Percentiles rank a stretch among this genome's conserved stretches.
phyloP scores from a whole-genome alignment of 139 green algal species.

The Micractinium conductrix region DNA sequence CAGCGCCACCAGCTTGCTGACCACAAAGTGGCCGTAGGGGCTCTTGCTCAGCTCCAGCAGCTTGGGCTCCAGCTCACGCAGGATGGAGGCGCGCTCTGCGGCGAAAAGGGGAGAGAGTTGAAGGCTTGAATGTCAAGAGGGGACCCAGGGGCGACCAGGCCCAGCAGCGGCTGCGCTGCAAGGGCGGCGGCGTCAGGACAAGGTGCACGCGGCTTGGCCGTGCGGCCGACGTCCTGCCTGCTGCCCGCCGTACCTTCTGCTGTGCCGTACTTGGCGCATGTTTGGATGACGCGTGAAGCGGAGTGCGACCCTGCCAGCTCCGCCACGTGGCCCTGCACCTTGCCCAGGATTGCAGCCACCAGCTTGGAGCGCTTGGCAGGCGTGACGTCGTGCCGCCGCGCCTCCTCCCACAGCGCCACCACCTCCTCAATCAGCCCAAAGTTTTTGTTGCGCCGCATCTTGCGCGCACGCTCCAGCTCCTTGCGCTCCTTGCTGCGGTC shows the following conservation, averaged over 20 bases:
- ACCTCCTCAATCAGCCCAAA: slow-evolving; percentile 47
- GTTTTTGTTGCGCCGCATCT: slow-evolving; percentile 41
- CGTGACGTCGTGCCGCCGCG: slow-evolving; percentile 59
- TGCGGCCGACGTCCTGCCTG: neutral
- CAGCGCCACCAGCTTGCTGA: slow-evolving; percentile 78
- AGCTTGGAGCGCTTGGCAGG: slow-evolving; percentile 60
- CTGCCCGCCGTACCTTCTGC: neutral
- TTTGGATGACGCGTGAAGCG: slow-evolving; percentile 86
- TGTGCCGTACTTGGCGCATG: slow-evolving; percentile 79
- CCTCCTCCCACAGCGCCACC: slow-evolving; percentile 69
- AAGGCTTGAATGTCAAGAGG: neutral
- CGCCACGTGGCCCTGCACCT: slow-evolving; percentile 65
- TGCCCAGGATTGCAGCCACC: slow-evolving; percentile 59
- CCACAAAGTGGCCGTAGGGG: slow-evolving; percentile 85
- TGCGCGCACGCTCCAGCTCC: slow-evolving; percentile 30
- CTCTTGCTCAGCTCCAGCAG: slow-evolving; percentile 79
- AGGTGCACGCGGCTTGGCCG: neutral
- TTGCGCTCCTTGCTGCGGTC: slow-evolving; percentile 52
- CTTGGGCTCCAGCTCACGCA: slow-evolving; percentile 69
- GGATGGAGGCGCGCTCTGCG: slow-evolving; percentile 59
- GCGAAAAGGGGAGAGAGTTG: too few species aligned
- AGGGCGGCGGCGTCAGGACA: neutral
- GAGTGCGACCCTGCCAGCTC: slow-evolving; percentile 81
- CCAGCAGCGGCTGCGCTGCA: neutral
- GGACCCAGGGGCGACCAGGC: neutral